Conservation (phyloP, 208 protist genomes). For the Crithidia thermophila region DNA sequence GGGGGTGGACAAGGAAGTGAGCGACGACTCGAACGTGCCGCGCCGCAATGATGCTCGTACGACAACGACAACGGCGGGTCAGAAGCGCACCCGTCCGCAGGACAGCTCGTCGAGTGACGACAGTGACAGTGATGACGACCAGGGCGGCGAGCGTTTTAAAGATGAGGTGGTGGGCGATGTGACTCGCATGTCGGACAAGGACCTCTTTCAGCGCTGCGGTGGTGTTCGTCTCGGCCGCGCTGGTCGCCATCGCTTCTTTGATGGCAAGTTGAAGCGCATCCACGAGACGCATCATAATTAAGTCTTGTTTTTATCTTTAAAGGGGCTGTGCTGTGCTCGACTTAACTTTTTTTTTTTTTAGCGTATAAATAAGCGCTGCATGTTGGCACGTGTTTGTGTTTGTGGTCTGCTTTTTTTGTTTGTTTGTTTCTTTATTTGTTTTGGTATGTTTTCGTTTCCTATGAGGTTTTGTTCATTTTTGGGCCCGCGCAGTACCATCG, state of each 20-base stretch:
- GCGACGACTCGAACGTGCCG: neutral
- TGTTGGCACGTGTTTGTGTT: no score
- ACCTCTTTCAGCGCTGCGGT: constrained; percentile 73
- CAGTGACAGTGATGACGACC: constrained; percentile 19
- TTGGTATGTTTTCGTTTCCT: neutral
- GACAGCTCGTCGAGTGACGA: neutral
- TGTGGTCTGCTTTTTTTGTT: neutral
- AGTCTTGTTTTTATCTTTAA: neutral
- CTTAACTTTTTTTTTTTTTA: neutral
- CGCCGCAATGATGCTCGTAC: neutral
- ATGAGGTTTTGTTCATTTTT: no score
- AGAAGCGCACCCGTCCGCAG: neutral
- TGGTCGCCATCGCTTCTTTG: constrained; percentile 86
- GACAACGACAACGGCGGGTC: neutral
- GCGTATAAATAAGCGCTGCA: no score
- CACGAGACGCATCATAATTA: constrained; percentile 12
- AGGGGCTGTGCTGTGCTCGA: neutral
- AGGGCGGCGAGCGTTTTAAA: neutral
- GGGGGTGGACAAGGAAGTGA: neutral
- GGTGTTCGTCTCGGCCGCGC: constrained; percentile 84
- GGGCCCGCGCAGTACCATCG: no score
- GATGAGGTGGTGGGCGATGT: constrained; percentile 25
- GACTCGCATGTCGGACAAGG: constrained; percentile 65
- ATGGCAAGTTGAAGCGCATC: constrained; percentile 84
- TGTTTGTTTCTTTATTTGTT: neutral